Base-by-base conservation (phyloP, 139 green algal species). In the Coelastrella sp. region DNA sequence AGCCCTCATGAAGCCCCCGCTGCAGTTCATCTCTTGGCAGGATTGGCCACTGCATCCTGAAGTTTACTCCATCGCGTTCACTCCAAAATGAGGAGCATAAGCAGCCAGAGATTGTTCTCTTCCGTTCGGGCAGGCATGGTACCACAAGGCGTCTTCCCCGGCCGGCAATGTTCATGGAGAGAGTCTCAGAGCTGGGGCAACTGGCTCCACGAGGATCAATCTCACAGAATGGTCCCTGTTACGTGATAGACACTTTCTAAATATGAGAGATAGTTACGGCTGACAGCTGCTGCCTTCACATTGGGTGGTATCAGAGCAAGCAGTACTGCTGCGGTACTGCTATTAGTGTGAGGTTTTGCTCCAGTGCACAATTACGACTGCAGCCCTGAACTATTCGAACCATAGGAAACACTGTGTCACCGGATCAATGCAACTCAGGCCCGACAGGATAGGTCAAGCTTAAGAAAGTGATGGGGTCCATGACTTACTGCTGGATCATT, bases 1-100 rank as follows among this genome's bases (percentile, higher is more conserved):
- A 75, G 35, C 67, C 67, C 37, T 75, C 67, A 75, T 75, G 67
- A 21, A 75, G 35, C 2, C 67, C 67, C 37, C 51, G 67, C 4
- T 43, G 35, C 67, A 75, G 40, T 9, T 75, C 21, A 35, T 34
- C 35, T 6, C 13, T 30, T 13, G 67, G 2, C 0, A 75, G 23
- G 15, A 45, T 43, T 0, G 67, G 67, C 67, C 67, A 75, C 19
- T 2, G 40, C 19, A 11, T 43, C 2, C 17, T 9, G 4, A 75
- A 17, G 21, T 9, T 35, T 21, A 75, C 67, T 19, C 30, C 67
- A 53, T 75, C 67, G 6, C 67, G 35, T 37, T 75, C 67, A 9
- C 21, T 53, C 67, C 67, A 75, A 17, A 53, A 35, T 23, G 67
- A 30, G 0, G 67, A 45, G 35, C 67, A 75, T 17, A 75, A 21